A percentile compares a stretch with the other conserved stretches of the same genome.
Conservation (phyloP, 805 yeast genomes). For the Zygotorulaspora sp. region DNA sequence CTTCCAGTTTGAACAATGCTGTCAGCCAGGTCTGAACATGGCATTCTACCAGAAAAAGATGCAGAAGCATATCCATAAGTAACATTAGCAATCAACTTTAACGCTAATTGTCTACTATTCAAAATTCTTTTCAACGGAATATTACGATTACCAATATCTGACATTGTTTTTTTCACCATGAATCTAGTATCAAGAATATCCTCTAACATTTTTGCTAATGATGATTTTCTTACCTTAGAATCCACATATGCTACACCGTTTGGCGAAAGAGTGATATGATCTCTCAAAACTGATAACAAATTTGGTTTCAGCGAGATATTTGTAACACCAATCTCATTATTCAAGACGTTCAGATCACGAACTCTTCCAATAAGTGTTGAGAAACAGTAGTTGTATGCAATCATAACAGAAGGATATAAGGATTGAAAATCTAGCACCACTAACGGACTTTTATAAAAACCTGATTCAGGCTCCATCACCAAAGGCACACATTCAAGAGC, state of each 20-base stretch:
- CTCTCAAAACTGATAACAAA: conserved; percentile 46
- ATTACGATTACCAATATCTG: conserved; percentile 36
- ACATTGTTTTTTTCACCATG: conserved; percentile 73
- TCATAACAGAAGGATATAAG: conserved; percentile 84
- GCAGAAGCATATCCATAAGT: conserved; percentile 97
- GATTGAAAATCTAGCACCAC: conserved; percentile 92
- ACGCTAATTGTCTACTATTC: conserved; percentile 76
- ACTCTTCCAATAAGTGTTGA: conserved; percentile 66
- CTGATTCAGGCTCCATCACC: conserved; percentile 87
- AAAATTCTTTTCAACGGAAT: conserved; percentile 50
- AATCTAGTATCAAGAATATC: conserved; percentile 79
- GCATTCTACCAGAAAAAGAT: conserved; percentile 94
- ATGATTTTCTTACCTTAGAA: conserved; percentile 58
- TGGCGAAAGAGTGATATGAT: conserved; percentile 68
- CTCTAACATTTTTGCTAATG: conserved; percentile 75
- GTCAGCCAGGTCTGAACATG: conserved; percentile 92
- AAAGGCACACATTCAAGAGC: conserved; percentile 85
- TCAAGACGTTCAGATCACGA: conserved; percentile 44
- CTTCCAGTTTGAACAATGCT: conserved; percentile 89
- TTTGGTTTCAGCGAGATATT: conserved; percentile 53
- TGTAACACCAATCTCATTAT: conserved; percentile 50
- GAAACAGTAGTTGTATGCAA: conserved; percentile 86
- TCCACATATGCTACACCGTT: conserved; percentile 82
- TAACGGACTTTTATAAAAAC: conserved; percentile 81
- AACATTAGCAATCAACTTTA: conserved; percentile 88